phyloP scores from a whole-genome alignment of 768 basidiomycete species.

The Rhodotorula taiwanensis region DNA sequence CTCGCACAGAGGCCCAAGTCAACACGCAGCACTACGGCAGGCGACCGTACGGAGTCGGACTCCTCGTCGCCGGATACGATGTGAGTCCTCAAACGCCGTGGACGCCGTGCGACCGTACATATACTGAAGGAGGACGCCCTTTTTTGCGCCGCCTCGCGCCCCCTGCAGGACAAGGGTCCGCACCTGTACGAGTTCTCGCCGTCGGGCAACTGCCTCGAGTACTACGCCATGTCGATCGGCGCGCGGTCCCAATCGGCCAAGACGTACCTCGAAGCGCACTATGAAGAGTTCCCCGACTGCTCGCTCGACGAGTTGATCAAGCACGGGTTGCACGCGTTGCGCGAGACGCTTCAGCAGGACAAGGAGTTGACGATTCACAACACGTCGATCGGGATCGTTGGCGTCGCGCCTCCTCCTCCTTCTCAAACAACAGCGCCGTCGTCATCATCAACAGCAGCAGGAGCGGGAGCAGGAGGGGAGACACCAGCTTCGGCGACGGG shows the following conservation, averaged over 20 bases:
- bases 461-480: too few species aligned
- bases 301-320: constrained; percentile 77
- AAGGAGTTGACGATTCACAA: constrained; percentile 89
- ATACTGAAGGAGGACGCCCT: too few species aligned
- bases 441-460: background rate
- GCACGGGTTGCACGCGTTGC: constrained; percentile 88
- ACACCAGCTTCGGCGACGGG: constrained; percentile 32
- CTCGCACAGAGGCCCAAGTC: constrained; percentile 76
- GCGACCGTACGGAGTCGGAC: constrained; percentile 95
- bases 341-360: constrained; percentile 96
- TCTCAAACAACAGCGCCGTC: constrained; percentile 18
- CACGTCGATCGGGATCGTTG: constrained; percentile 90
- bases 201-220: constrained; percentile 93
- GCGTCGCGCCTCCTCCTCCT: too few species aligned
- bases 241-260: constrained; percentile 97
- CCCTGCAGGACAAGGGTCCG: constrained; percentile 67
- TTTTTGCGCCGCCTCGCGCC: background rate
- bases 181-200: constrained; percentile 98
- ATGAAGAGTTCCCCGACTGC: constrained; percentile 74
- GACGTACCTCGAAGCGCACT: constrained; percentile 95
- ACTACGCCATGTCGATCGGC: constrained; percentile 96
- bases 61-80: constrained; percentile 93
- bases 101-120: too few species aligned
- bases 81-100: too few species aligned
- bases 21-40: constrained; percentile 98